Base-by-base conservation (phyloP, 2,329 filamentous ascomycete genomes). In the Cercospora canescens region DNA sequence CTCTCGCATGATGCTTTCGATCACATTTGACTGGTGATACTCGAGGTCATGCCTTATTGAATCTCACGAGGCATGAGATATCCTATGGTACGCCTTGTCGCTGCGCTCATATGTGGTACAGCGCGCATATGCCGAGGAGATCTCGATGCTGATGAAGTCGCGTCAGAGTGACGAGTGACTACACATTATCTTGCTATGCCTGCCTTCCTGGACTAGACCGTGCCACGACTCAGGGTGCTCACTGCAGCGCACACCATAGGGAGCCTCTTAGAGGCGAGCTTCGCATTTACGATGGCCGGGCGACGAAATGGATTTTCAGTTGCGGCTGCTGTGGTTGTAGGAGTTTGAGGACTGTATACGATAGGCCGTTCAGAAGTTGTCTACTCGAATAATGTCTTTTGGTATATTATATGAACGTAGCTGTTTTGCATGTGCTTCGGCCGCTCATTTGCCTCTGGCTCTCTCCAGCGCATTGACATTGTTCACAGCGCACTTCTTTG, bases 1-100 rank as follows among this genome's bases (percentile, higher is more conserved):
- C 60, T 56, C 35, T 62, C 50, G 55, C 60, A 34, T 59, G 60
- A 55, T 66, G 60, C 60, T 6, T 26, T 50, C 60, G 32, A 63
- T 58, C 60, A 32, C 21, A 30, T 55, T 54, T 62, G 60, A 56
- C 60, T 56, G 50, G 32, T 62, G 60, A 62, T n/a, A 37, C 32
- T 55, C 56, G 60, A 39, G 60, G 48, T 56, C 35, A 50, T 35
- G 21, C 45, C 41, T 50, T 56, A 39, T 28, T 62, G 48, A 62
- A 54, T 48, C 60, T 39, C 26, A 41, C 26, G 32, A 50, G 60
- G 39, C 48, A 55, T 62, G 60, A 62, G 34, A 28, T 56, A 48
- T 62, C 32, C 18, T 37, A 62, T 56, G 60, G 60, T 37, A 45
- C 50, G 50, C 48, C 60, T 56, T 56, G 60, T 56, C 24, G 24